Evolutionary conservation across 75 land plant genomes (phyloP), one percentile per base, ranked within the genome.

Genomic region (Cunninghamia lanceolata): DNA sequence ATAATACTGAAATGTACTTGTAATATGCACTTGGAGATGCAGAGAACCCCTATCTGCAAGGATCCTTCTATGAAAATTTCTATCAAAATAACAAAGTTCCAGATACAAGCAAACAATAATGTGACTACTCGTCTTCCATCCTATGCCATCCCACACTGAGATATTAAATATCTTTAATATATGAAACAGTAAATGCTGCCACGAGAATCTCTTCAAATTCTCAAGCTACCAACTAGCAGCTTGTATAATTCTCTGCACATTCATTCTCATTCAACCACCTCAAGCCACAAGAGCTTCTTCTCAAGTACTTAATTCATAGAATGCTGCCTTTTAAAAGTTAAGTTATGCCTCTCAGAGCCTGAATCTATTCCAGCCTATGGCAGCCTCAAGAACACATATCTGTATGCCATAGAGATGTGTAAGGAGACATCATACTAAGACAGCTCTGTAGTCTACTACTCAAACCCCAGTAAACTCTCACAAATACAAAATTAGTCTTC

Each of bases 1-100:
- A 70, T 70, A 70, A 70, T 70, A 70, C 73, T 30, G 73, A 70
- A 70, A 70, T 70, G 73, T 30, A 70, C 73, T 70, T 70, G 73
- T 70, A 70, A 71, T 11, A 71, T 71, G 75, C 15, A 71, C 75
- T 71, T 71, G 34, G 75, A 32, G 75, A 71, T 32, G 75, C 75
- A 32, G 9, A 71, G 35, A 71, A 71, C 75, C 36, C 34, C 75
- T 71, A 71, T 71, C 75, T 71, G 15, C 75, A 71, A 71, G 75
- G 36, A 15, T 71, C 75, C 36, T 71, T 34, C 35, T 34, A 71
- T 25, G 15, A 71, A 71, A 71, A 34, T 32, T 71, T 32, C 75
- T 71, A 71, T 13, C 36, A 71, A 30, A 71, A 30, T 9, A 71
- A 71, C 13, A 32, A 71, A 32, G 36, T 71, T 9, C 36, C 36